Percentiles rank a stretch among this genome's conserved stretches.
Conservation (phyloP, 768 basidiomycete species). For the Amanita fuliginea region DNA sequence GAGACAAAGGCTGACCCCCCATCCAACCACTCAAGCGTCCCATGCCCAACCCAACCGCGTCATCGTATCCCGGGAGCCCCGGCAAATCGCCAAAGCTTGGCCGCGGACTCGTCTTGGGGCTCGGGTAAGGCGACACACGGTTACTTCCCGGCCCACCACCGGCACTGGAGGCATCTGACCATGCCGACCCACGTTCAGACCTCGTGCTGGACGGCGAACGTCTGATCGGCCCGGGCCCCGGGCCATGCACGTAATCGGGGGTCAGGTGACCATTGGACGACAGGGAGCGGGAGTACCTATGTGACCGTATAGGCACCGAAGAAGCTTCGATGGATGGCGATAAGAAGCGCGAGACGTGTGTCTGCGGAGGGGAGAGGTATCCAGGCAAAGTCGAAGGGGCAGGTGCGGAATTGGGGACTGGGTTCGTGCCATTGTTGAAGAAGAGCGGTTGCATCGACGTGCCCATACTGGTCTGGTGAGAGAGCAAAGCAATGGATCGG, state of each 20-base stretch:
- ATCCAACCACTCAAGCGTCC: neutral
- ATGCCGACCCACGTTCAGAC: constrained; percentile 27
- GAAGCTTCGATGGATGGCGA: neutral
- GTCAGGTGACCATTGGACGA: constrained; percentile 1
- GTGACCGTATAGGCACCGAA: neutral
- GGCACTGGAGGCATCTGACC: constrained; percentile 13
- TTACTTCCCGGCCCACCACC: constrained; percentile 1
- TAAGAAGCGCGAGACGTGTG: constrained; percentile 1
- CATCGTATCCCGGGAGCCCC: constrained; percentile 15
- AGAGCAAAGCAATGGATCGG: constrained; percentile 7
- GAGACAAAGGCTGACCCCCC: neutral
- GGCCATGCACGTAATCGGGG: neutral
- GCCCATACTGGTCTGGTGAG: neutral
- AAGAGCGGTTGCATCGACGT: neutral
- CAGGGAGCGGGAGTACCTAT: neutral
- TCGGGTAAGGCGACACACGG: constrained; percentile 55
- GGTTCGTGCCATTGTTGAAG: neutral
- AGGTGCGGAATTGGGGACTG: constrained; percentile 1
- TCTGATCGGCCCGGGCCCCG: constrained; percentile 22
- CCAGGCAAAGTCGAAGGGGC: neutral
- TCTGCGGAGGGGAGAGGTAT: neutral
- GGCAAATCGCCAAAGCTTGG: constrained; percentile 42
- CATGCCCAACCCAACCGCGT: constrained; percentile 6
- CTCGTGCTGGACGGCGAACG: constrained; percentile 31
- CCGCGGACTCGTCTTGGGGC: constrained; percentile 55